phyloP scores from a whole-genome alignment of 2,329 filamentous ascomycete species.

The Trichophyton schoenleinii region DNA sequence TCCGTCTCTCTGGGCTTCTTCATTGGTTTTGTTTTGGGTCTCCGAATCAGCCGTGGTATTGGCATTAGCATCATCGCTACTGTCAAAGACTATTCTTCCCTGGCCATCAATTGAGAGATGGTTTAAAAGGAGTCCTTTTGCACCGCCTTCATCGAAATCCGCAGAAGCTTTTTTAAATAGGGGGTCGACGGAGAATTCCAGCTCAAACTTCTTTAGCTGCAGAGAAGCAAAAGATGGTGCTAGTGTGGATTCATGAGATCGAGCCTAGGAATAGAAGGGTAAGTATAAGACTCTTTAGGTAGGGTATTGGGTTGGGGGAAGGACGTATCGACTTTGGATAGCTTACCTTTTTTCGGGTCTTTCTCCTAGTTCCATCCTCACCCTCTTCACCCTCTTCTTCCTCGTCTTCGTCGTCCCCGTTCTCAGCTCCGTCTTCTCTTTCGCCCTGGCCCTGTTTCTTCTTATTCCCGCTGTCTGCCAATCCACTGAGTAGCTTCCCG shows the following conservation, averaged over 20 bases:
- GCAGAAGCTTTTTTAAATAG: conserved; percentile 99
- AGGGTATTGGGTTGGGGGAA: too few species aligned
- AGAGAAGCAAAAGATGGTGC: conserved; percentile 77
- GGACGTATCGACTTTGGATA: background rate
- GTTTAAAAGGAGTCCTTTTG: conserved; percentile 87
- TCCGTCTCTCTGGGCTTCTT: conserved; percentile 20
- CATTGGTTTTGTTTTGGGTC: conserved; percentile 19
- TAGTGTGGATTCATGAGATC: conserved; percentile 85
- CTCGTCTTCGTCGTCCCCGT: conserved; percentile 44
- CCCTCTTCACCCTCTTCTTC: conserved; percentile 7
- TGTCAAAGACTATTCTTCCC: conserved; percentile 94
- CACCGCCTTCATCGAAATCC: conserved; percentile 95
- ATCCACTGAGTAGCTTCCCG: conserved; percentile 80
- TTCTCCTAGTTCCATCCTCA: conserved; percentile 35
- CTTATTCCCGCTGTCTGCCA: conserved; percentile 64
- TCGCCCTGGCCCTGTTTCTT: conserved; percentile 52
- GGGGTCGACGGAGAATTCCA: conserved; percentile 92
- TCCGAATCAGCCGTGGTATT: conserved; percentile 33
- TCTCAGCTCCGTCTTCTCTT: conserved; percentile 52
- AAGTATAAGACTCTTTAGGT: background rate
- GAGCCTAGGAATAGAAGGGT: conserved; percentile 36
- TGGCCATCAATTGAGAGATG: conserved; percentile 90
- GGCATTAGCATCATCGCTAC: conserved; percentile 67
- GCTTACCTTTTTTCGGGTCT: conserved; percentile 56
- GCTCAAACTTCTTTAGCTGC: conserved; percentile 92